These are phyloP conservation scores for Cryphonectria radicalis DNA, from an alignment of 2,329 filamentous ascomycete genomes.

Conservation along the genomic window DNA sequence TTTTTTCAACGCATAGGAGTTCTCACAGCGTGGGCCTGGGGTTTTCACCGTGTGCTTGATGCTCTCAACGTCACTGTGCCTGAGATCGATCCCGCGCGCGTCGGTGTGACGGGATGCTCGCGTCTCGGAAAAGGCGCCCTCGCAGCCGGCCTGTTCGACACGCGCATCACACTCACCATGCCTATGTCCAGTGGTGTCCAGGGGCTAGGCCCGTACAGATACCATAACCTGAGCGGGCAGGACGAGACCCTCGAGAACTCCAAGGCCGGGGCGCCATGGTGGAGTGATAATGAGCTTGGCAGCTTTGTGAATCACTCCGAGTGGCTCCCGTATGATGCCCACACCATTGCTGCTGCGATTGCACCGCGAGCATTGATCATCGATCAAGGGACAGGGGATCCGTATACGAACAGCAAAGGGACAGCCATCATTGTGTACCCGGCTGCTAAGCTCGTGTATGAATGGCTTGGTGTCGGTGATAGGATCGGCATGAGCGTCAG, in stretches of 20 bases:
- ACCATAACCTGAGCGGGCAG: conserved; percentile 50
- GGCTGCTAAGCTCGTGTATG: conserved; percentile 56
- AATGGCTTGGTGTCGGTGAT: conserved; percentile 56
- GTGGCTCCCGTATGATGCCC: conserved; percentile 60
- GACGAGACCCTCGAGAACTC: conserved; percentile 54
- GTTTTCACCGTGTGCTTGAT: conserved; percentile 57
- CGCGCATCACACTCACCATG: conserved; percentile 57
- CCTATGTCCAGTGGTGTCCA: conserved; percentile 61
- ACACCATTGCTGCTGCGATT: conserved; percentile 60
- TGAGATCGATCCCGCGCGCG: conserved; percentile 46
- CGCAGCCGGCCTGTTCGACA: conserved; percentile 55
- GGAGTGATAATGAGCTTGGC: conserved; percentile 56
- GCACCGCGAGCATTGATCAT: conserved; percentile 60
- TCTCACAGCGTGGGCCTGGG: conserved; percentile 60
- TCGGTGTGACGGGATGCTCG: conserved; percentile 59
- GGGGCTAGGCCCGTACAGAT: conserved; percentile 58
- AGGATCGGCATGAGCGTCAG: conserved; percentile 53
- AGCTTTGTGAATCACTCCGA: conserved; percentile 60
- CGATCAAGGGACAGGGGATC: conserved; percentile 57
- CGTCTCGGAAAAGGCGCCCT: conserved; percentile 59
- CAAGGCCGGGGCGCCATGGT: conserved; percentile 58
- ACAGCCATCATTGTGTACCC: conserved; percentile 56
- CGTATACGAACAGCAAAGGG: conserved; percentile 53
- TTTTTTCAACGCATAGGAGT: conserved; percentile 39
- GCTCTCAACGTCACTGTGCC: conserved; percentile 52